phyloP scores from a whole-genome alignment of 169 alveolate species.

The Cryptosporidium canis region DNA sequence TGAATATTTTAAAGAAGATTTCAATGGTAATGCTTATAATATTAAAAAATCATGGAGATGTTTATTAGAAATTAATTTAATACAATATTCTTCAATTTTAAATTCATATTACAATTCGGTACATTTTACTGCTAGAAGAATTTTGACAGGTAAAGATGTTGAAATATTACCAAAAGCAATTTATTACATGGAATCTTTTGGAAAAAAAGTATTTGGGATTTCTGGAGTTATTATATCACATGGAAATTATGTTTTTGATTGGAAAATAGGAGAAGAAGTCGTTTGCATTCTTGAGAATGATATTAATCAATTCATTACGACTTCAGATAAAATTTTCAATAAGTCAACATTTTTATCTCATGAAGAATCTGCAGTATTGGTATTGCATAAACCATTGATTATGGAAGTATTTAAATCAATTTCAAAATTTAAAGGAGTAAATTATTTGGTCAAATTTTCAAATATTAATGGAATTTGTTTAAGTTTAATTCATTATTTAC shows the following conservation, averaged over 20 bases:
- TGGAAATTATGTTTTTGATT: not conserved
- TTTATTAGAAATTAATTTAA: constrained; percentile 9
- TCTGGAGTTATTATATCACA: constrained; percentile 24
- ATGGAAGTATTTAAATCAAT: not conserved
- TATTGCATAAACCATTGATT: not conserved
- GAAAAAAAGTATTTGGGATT: constrained; percentile 13
- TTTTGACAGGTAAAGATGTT: not conserved
- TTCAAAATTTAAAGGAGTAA: not conserved
- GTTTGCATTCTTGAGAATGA: constrained; percentile 6
- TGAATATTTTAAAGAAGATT: not conserved
- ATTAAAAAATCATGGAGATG: constrained; percentile 30
- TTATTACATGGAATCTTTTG: not conserved
- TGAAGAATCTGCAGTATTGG: constrained; percentile 22
- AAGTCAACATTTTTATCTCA: constrained; percentile 25
- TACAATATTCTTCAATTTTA: not conserved
- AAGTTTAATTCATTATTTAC: not conserved
- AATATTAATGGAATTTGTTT: not conserved
- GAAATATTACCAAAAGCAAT: constrained; percentile 1
- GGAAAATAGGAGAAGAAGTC: constrained; percentile 20
- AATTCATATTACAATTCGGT: not conserved
- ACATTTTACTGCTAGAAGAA: not conserved
- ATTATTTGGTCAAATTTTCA: not conserved
- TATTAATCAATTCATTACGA: constrained; percentile 1
- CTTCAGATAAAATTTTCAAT: not conserved
- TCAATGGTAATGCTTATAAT: not conserved